A percentile compares a stretch with the other conserved stretches of the same genome.
phyloP scores from a whole-genome alignment of 2,329 filamentous ascomycete species.

The Apiospora aurea region DNA sequence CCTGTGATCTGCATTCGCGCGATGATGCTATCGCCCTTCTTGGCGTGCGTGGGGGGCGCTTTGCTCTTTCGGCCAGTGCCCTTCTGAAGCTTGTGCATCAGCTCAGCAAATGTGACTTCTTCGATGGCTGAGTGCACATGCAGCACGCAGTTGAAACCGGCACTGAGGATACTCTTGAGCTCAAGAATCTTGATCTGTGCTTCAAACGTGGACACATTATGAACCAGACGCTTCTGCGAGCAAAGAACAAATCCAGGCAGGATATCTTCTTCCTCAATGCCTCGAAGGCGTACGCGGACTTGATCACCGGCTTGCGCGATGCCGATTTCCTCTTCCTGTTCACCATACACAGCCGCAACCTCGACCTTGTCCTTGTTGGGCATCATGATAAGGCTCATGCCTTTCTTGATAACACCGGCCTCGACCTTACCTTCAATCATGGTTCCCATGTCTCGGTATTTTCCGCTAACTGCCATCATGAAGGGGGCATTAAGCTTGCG shows the following conservation, averaged over 20 bases:
- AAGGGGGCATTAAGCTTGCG: conserved; percentile 97
- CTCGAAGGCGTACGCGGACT: conserved; percentile 88
- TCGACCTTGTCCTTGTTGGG: conserved; percentile 85
- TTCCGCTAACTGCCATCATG: conserved; percentile 98
- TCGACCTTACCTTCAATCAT: conserved; percentile 98
- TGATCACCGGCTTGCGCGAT: conserved; percentile 92
- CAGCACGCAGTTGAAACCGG: conserved; percentile 96
- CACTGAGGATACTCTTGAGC: conserved; percentile 89
- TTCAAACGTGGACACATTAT: conserved; percentile 89
- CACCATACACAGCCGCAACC: conserved; percentile 87
- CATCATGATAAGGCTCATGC: conserved; percentile 89
- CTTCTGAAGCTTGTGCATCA: conserved; percentile 95
- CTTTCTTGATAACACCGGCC: conserved; percentile 92
- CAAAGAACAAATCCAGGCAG: conserved; percentile 95
- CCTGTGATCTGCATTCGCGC: conserved; percentile 88
- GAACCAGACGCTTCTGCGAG: conserved; percentile 90
- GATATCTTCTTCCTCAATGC: conserved; percentile 97
- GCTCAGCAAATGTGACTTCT: conserved; percentile 88
- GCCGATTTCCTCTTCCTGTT: conserved; percentile 90
- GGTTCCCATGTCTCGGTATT: conserved; percentile 97
- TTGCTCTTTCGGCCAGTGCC: conserved; percentile 94
- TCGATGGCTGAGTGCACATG: conserved; percentile 98
- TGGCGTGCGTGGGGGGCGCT: conserved; percentile 89
- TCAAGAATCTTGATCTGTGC: conserved; percentile 96
- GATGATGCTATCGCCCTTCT: conserved; percentile 83